Base-by-base conservation (phyloP, 2,329 filamentous ascomycete genomes). In the Drechslerella dactyloides region DNA sequence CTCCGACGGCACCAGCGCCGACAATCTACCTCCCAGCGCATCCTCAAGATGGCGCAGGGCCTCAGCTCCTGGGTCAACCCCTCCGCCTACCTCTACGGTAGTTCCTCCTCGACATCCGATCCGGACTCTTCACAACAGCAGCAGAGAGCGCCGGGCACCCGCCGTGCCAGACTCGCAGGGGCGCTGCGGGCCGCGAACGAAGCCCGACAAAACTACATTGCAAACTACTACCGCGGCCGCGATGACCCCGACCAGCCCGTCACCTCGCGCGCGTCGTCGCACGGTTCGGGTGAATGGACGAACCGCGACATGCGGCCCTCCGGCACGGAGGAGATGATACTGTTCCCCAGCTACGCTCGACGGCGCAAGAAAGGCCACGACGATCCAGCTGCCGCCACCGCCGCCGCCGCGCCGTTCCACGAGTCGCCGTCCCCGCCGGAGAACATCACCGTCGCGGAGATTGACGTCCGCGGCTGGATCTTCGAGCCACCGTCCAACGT, bases 381-480 rank as follows among this genome's bases (percentile, higher is more conserved):
- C 76, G 40, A 74, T 69, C 75, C n/a, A n/a, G n/a, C n/a, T n/a
- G n/a, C n/a, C n/a, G n/a, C n/a, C n/a, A n/a, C n/a, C n/a, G n/a
- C n/a, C n/a, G n/a, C 79, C 17, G 73, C 74, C 33, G 65, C 76
- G 23, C 72, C 76, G 23, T 78, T 78, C 60, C 74, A 77, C 30
- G 73, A 75, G 42, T 75, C 74, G 33, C 78, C 74, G 48, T 80
- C 77, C 30, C 75, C 77, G 19, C 62, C 64, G 8, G 74, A 75
- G 78, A 81, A 63, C 77, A 81, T 73, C 78, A 91, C 93, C 0
- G 83, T 97, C 2, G 90, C 97, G 0, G 93, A 97, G 78, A 91
- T 97, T 4, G 93, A 99, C 78, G 91, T 99, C 23, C 85, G 93
- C 75, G 94, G 94, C 13, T 99, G 96, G 94, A 86, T 97, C 57